A percentile compares a stretch with the other conserved stretches of the same genome.
Conservation (phyloP, 345 rosid species). For the Brassica incana region DNA sequence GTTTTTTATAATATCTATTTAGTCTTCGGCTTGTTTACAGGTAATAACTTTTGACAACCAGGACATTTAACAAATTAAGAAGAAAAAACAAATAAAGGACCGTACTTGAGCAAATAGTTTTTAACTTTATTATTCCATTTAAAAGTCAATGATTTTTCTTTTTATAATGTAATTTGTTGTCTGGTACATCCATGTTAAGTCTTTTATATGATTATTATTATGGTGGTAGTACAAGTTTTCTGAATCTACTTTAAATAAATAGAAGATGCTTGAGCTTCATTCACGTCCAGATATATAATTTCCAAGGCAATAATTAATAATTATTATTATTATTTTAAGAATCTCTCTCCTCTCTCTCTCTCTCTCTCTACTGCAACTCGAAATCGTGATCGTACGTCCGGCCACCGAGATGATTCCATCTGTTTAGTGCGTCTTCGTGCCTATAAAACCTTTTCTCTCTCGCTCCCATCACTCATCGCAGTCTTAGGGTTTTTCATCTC, state of each 20-base stretch:
- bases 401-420: conserved; percentile 30
- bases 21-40: conserved; percentile 31
- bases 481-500: not conserved
- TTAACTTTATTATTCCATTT: not conserved
- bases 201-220: not conserved
- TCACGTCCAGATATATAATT: not conserved
- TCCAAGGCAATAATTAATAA: not conserved
- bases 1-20: conserved; percentile 29
- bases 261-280: not conserved
- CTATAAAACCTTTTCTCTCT: not conserved
- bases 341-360: not conserved
- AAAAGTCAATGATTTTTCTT: not conserved
- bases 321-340: not conserved
- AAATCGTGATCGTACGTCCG: conserved; percentile 34
- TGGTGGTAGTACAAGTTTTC: not conserved
- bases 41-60: not conserved
- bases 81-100: not conserved
- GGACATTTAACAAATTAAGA: not conserved
- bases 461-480: not conserved
- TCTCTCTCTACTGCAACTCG: conserved; percentile 18
- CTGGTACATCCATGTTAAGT: not conserved
- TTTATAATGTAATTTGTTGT: not conserved
- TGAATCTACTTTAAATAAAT: not conserved
- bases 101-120: not conserved
- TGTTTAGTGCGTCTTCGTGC: conserved; percentile 11